Conservation (phyloP, 2,329 filamentous ascomycete genomes). For the Aspergillus nomiae region DNA sequence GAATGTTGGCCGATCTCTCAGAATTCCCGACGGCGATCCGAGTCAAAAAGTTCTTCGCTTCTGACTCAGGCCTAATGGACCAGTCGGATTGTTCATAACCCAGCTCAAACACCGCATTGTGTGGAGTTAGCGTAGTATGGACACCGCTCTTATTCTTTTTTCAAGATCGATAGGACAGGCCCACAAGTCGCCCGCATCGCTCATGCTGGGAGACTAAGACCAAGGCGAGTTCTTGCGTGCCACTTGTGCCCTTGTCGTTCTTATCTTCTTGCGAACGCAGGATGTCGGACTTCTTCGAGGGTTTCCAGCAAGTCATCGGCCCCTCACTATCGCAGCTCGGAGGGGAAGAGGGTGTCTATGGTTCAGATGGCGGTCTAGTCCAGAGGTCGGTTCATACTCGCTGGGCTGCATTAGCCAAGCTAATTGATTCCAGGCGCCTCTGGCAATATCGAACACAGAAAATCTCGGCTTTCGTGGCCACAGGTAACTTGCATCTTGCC, state of each 20-base stretch:
- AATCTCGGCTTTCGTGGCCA: conserved; percentile 25
- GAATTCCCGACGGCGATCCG: background rate
- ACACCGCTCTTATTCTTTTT: background rate
- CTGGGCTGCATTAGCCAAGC: background rate
- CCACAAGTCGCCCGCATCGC: background rate
- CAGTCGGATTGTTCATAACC: background rate
- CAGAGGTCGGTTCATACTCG: background rate
- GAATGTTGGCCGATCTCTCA: background rate
- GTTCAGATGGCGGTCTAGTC: background rate
- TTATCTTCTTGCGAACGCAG: background rate
- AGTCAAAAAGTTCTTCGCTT: background rate
- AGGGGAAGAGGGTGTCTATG: background rate
- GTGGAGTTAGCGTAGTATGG: background rate
- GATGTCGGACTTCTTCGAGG: conserved; percentile 6
- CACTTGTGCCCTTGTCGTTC: background rate
- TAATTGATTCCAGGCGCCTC: conserved; percentile 9
- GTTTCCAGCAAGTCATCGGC: conserved; percentile 7
- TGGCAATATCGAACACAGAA: conserved; percentile 28
- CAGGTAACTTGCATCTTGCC: conserved; percentile 27
- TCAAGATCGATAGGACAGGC: background rate
- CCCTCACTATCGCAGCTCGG: background rate
- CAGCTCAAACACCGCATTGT: background rate
- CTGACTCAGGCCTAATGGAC: background rate
- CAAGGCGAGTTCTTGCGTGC: background rate
- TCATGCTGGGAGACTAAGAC: background rate